These are phyloP conservation scores for Pulveroboletus sp. DNA, from an alignment of 768 basidiomycete genomes.

Conservation along the genomic window DNA sequence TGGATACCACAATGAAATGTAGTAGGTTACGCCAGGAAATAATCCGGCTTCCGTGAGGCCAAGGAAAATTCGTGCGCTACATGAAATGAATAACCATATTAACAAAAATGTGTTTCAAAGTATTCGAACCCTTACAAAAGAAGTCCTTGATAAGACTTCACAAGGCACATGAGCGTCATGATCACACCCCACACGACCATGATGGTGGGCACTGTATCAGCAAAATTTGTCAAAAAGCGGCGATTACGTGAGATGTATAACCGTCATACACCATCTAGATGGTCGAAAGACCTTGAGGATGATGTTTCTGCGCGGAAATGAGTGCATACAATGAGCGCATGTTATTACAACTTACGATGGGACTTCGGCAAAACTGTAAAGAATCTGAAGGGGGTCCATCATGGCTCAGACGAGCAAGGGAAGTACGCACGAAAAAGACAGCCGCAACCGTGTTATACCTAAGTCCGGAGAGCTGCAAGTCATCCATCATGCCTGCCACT, in stretches of 20 bases:
- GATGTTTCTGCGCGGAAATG: background rate
- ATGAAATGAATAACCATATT: background rate
- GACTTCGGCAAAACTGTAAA: background rate
- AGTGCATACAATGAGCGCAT: background rate
- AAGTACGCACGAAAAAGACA: background rate
- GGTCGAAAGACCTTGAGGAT: background rate
- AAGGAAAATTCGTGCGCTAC: background rate
- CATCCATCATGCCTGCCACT: background rate
- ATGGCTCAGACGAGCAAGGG: background rate
- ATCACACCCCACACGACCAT: conserved; percentile 1
- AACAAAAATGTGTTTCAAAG: background rate
- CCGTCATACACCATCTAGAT: background rate
- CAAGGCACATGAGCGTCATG: conserved; percentile 3
- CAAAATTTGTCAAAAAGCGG: background rate
- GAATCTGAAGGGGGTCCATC: background rate
- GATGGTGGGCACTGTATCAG: background rate
- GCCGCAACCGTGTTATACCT: conserved; percentile 1
- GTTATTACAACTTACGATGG: background rate
- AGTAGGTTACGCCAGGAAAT: background rate
- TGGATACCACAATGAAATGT: conserved; percentile 2
- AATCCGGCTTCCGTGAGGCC: conserved; percentile 1
- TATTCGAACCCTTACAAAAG: background rate
- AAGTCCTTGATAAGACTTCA: background rate
- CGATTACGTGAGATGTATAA: background rate
- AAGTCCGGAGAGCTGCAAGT: background rate